Conservation (phyloP, 805 yeast species). For the Schizosaccharomyces cryophilus region DNA sequence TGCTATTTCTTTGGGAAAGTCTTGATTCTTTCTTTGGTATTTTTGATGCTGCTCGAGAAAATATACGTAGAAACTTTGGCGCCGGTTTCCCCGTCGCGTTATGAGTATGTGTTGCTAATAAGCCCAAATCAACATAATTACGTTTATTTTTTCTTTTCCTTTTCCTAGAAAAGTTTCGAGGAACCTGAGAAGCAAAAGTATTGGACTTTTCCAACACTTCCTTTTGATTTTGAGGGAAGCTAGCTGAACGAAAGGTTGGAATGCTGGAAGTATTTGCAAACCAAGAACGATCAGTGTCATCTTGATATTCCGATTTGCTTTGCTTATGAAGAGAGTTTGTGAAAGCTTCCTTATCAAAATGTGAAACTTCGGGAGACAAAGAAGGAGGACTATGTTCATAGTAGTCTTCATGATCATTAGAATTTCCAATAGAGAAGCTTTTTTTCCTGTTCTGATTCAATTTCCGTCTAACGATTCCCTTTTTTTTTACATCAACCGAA, state of each 20-base stretch:
- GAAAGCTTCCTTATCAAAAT: too few species aligned
- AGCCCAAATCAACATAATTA: neutral
- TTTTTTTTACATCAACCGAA: neutral
- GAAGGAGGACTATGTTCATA: too few species aligned
- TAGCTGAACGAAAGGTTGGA: too few species aligned
- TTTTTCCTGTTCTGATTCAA: neutral
- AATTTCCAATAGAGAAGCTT: neutral
- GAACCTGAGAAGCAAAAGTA: neutral
- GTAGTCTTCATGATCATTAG: too few species aligned
- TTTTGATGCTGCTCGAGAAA: neutral
- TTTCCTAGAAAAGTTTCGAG: neutral
- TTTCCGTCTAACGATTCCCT: constrained; percentile 8
- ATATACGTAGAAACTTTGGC: neutral
- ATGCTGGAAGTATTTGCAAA: too few species aligned
- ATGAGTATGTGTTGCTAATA: neutral
- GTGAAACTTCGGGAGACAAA: too few species aligned
- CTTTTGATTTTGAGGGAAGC: too few species aligned
- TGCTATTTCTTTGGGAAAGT: neutral
- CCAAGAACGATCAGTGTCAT: too few species aligned
- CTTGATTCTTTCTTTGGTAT: neutral
- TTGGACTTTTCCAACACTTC: neutral
- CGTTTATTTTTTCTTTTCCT: neutral
- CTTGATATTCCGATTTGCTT: too few species aligned
- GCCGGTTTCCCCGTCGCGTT: neutral
- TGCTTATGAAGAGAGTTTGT: too few species aligned